Percentiles rank a stretch among this genome's conserved stretches.
phyloP scores from a whole-genome alignment of 192 early-diverging fungal genomes.

The Entophlyctis helioformis region DNA sequence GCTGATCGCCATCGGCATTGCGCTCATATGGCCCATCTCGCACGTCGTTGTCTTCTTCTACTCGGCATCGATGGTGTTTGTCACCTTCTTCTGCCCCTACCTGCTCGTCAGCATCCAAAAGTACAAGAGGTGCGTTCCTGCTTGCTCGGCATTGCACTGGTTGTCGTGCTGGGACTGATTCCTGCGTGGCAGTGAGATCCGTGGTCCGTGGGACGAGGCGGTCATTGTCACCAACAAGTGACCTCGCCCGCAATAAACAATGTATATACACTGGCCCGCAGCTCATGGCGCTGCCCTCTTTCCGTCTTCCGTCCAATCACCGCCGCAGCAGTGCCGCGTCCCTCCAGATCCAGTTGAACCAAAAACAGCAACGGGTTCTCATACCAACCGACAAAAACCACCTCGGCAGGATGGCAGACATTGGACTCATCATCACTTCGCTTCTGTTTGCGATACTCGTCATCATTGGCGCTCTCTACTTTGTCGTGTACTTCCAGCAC shows the following conservation, averaged over 20 bases:
- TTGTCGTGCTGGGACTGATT: neutral
- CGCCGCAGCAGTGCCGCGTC: no score
- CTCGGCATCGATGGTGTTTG: constrained; percentile 39
- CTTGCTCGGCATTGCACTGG: neutral
- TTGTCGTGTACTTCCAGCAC: constrained; percentile 55
- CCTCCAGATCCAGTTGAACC: no score
- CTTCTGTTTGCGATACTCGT: constrained; percentile 44
- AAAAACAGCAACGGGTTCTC: no score
- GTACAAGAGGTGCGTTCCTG: constrained; percentile 77
- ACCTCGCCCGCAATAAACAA: no score
- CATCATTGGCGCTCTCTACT: constrained; percentile 39
- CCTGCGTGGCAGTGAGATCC: constrained; percentile 58
- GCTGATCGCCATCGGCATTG: neutral
- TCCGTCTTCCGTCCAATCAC: no score
- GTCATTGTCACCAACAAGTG: no score
- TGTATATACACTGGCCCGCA: no score
- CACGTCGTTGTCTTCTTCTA: constrained; percentile 47
- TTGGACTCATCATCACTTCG: constrained; percentile 36
- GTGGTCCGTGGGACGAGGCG: constrained; percentile 98
- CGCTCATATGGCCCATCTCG: constrained; percentile 6
- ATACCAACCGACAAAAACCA: neutral
- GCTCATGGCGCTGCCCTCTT: no score
- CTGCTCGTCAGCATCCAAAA: constrained; percentile 88
- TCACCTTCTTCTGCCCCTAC: constrained; percentile 78
- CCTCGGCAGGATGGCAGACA: constrained; percentile 9